Conservation (phyloP, 768 basidiomycete species). For the Cystobasidiopsis lactophilus region DNA sequence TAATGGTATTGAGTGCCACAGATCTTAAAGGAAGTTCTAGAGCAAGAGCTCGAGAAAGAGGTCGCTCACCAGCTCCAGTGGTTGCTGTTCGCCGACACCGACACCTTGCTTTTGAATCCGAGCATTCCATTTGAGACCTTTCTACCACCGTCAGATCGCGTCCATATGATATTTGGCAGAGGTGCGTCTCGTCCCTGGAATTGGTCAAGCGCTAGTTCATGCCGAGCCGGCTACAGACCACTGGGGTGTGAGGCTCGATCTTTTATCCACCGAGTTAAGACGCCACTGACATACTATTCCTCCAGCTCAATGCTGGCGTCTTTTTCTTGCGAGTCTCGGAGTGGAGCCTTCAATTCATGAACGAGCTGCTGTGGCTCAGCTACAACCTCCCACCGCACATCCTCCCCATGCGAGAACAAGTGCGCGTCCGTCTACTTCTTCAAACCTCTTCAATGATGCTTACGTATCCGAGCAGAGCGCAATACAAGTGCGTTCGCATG, state of each 20-base stretch:
- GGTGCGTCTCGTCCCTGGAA: not conserved
- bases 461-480: too few relatives aligned
- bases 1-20: not conserved
- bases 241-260: too few relatives aligned
- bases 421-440: not conserved
- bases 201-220: too few relatives aligned
- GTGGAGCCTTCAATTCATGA: not conserved
- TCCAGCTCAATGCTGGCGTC: not conserved
- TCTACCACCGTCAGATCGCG: not conserved
- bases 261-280: too few relatives aligned
- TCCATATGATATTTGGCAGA: not conserved
- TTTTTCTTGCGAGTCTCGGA: not conserved
- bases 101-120: not conserved
- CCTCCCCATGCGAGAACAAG: not conserved
- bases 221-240: too few relatives aligned
- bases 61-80: not conserved
- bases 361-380: not conserved
- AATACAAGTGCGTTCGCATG: too few relatives aligned
- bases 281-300: too few relatives aligned
- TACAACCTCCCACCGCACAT: not conserved
- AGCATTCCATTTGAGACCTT: not conserved
- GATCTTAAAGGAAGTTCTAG: not conserved
- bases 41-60: not conserved
- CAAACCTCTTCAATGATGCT: too few relatives aligned
- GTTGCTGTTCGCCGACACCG: not conserved